Evolutionary conservation across 1,284 basidiomycete genomes (phyloP), one percentile per base, ranked within the genome.

Genomic region (Hypsizygus ulmarius): DNA sequence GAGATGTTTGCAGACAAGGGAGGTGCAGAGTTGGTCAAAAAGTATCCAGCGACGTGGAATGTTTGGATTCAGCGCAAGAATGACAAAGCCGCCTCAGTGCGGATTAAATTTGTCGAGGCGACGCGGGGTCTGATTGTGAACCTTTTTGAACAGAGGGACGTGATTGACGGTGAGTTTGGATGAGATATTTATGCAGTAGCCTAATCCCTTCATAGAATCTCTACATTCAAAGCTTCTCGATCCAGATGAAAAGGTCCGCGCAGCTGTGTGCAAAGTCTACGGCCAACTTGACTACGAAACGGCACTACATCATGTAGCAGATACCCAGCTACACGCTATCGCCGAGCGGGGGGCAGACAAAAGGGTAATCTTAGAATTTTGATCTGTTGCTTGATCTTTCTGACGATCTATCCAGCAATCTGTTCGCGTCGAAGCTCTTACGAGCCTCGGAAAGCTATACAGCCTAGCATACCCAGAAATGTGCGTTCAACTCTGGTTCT

Each of bases 231-330:
- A 94, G 58, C 68, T 94, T 5, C 62, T 80, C 1, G 97, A 99
- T 63, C 84, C 90, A 0, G 97, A 99, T 55, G 97, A 99, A 56
- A 90, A 86, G 59, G 87, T 99, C 19, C 82, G 97, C 28, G 82
- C 87, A 1, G 87, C 92, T 0, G 84, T 86, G 0, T 95, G 93
- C 72, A 86, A 82, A 61, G 69, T 91, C 5, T 90, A 95, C 55
- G 83, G 84, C 1, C 79, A 86, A 48, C 70, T 98, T 21, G 94
- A 97, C 64, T 97, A 94, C 61, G 95, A 98, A 66, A 90, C 87
- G 0, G 87, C 85, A 0, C 64, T 94, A 33, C 93, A 97, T 61
- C 84, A 93, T 59, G 82, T 97, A 21, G 81, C 82, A 10, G 74
- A 77, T 47, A 61, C 64, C 0, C 81, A 87, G 40, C 69, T 98